Base-by-base conservation (phyloP, 805 yeast species). In the Candida ficus region DNA sequence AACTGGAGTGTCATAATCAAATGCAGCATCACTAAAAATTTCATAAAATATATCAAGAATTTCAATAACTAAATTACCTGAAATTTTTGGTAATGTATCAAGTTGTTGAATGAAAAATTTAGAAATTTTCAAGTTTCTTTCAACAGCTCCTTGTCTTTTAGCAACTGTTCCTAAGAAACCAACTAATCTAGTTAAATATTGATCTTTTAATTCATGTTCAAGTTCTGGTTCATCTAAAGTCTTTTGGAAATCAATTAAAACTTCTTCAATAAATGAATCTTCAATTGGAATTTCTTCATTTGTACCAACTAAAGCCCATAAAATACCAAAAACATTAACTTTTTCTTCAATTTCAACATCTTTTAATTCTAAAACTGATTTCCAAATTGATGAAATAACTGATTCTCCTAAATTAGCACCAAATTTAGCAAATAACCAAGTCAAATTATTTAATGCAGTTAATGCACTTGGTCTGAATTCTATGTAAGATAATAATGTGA, bases 1-100 rank as follows among this genome's bases (percentile, higher is more conserved):
- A 1, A 85, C 73, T 4, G 77, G 76, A 20, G 60, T 63, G 56
- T 88, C 95, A 54, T 88, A 89, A 13, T 67, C 72, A 51, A 70
- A 83, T 5, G 59, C 64, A 28, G 73, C 73, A 62, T 93, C 98
- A 12, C 84, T 84, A 62, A 83, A 93, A 7, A 89, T 68, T 44
- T 88, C 96, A 60, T 78, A 87, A 6, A 89, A 53, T 3, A 76
- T 66, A 52, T 86, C 82, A 18, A 86, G 60, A 20, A 81, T 64
- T 45, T 83, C 91, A 30, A 78, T 60, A 5, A 78, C 62, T 10
- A 78, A 58, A 44, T 66, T 71, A 1, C 67, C 56, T 1, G 65
- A 54, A 4, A 61, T 46, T 16, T 52, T 45, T 13, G 59, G 59
- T 13, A 58, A 44, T 18, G 35, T 29, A 7, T 44, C 37, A 11